These are phyloP conservation scores for Colletotrichum lupini DNA, from an alignment of 2,329 filamentous ascomycete genomes.

Conservation along the genomic window DNA sequence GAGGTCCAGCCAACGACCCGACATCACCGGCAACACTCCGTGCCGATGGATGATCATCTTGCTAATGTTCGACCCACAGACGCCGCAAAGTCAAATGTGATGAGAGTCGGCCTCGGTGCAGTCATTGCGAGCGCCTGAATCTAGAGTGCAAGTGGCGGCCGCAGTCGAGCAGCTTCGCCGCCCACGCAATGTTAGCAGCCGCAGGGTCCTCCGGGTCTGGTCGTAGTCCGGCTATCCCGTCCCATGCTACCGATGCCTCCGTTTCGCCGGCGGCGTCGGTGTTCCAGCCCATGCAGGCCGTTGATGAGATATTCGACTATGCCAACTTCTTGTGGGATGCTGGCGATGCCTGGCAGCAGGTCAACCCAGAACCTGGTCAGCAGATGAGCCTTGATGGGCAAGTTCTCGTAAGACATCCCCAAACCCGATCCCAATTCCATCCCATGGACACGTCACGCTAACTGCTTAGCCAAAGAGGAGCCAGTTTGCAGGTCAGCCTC, in stretches of 20 bases:
- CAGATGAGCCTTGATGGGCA: conserved; percentile 26
- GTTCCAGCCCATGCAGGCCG: conserved; percentile 44
- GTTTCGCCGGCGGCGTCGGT: conserved; percentile 39
- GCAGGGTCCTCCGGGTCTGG: conserved; percentile 37
- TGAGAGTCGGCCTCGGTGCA: conserved; percentile 62
- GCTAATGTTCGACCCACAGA: conserved; percentile 41
- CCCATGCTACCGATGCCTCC: conserved; percentile 43
- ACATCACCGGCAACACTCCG: not conserved
- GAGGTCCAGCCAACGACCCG: not conserved
- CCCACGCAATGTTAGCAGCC: conserved; percentile 35
- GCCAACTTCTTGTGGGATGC: conserved; percentile 61
- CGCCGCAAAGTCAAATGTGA: conserved; percentile 66
- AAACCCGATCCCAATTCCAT: not conserved
- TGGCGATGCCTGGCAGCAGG: conserved; percentile 48
- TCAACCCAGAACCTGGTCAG: conserved; percentile 27
- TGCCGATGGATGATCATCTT: not conserved
- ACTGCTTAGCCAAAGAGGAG: not conserved
- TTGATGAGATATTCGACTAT: conserved; percentile 58
- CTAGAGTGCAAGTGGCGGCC: conserved; percentile 63
- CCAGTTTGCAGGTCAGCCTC: not conserved
- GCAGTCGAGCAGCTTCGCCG: conserved; percentile 35
- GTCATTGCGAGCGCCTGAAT: conserved; percentile 63
- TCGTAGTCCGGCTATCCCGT: conserved; percentile 37
- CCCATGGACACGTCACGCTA: not conserved
- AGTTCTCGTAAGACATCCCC: not conserved